Percentiles rank a stretch among this genome's conserved stretches.
Evolutionary conservation across 225 moss, liverwort and hornwort species (phyloP).

Genomic region (Lunularia cruciata): DNA sequence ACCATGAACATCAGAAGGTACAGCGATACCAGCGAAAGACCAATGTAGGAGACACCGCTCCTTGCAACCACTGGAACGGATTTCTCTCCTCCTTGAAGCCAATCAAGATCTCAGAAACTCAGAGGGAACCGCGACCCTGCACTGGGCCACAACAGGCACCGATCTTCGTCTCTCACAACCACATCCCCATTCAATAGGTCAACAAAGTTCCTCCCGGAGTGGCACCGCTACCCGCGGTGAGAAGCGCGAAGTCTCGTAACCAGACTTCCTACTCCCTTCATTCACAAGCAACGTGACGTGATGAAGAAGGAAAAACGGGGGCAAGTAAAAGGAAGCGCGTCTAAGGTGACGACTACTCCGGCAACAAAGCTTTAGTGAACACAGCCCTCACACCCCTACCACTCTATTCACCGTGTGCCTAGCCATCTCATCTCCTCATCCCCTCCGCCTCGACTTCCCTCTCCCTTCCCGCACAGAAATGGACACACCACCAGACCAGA

Average conservation of each 20-base stretch:
- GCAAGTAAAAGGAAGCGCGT: background rate
- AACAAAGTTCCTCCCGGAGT: slow-evolving; percentile 4
- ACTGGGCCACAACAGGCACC: background rate
- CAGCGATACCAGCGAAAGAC: background rate
- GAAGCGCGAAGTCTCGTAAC: slow-evolving; percentile 4
- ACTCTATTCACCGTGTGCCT: background rate
- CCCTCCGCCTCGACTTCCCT: background rate
- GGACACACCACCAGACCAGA: slow-evolving; percentile 16
- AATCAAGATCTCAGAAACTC: background rate
- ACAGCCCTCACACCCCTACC: slow-evolving; percentile 2
- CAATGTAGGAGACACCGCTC: background rate
- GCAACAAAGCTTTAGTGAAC: background rate
- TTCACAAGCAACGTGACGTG: slow-evolving; percentile 10
- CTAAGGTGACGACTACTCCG: background rate
- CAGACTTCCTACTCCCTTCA: slow-evolving; percentile 10
- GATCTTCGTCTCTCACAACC: slow-evolving; percentile 7
- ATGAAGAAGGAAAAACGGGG: background rate
- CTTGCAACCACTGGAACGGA: background rate
- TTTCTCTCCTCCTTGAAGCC: background rate
- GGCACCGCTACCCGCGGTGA: slow-evolving; percentile 20
- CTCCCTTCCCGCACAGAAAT: slow-evolving; percentile 1
- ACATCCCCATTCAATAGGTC: slow-evolving; percentile 1
- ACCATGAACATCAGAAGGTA: slow-evolving; percentile 1
- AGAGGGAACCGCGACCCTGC: background rate
- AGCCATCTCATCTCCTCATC: background rate